Evolutionary conservation across 176 grass and related monocot genomes (phyloP), one percentile per base, ranked within the genome.

Genomic region (Eragrostis curvula): DNA sequence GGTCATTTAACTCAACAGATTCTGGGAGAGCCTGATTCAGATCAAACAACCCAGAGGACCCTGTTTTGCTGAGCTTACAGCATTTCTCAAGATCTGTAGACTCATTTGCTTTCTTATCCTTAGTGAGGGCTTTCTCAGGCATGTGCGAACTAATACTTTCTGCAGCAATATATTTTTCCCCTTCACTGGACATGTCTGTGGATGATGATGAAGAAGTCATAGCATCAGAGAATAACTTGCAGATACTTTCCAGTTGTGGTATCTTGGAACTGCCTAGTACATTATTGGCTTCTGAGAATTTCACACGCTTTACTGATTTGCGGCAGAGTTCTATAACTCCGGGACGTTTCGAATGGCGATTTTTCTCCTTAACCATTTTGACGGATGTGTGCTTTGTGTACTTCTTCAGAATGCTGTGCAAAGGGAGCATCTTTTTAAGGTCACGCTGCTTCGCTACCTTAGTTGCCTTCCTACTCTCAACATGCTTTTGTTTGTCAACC

Each of bases 371-470:
- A 23, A 85, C 78, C 85, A 88, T 81, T 87, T 85, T 91, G 50
- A 91, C 78, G 3, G 85, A 88, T 36, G 85, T 91, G 82, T 65
- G 81, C 44, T 73, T 85, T 18, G 71, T 85, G 32, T 72, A 83
- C 60, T 88, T 89, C 62, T 89, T 91, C 13, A 91, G 47, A 78
- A 91, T 91, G 78, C 85, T 81, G n/a, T 78, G 83, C 88, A 77
- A 73, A 60, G 88, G 88, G 30, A 78, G 73, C 44, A 68, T 21
- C 23, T 86, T 90, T 72, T 72, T 70, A 58, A 85, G 42, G 20
- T 68, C 66, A 44, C 44, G 17, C 12, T 70, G 71, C 39, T 87
- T 87, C 20, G 74, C 67, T 25, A 14, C 74, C 64, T 86, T 90
- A 68, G 23, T 13, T 43, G 29, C 66, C 61, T 74, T 90, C 59